These are phyloP conservation scores for Apocynum venetum DNA, from an alignment of 257 asterid genomes.

Conservation along the genomic window DNA sequence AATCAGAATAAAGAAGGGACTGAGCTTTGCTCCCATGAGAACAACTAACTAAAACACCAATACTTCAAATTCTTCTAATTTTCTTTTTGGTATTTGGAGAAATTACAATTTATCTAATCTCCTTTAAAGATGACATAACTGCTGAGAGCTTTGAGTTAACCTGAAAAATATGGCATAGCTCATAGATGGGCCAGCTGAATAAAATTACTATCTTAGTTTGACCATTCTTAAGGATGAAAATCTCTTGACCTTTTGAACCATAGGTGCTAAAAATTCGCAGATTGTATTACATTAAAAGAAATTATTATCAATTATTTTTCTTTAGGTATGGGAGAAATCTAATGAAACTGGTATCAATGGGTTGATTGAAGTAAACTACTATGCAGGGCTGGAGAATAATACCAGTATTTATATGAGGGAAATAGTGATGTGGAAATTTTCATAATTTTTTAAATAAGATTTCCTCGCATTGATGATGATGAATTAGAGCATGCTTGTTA, in stretches of 20 bases:
- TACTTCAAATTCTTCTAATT: too few relatives aligned
- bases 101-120: too few relatives aligned
- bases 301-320: not conserved
- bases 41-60: too few relatives aligned
- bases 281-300: not conserved
- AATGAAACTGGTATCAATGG: not conserved
- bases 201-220: not conserved
- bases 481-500: not conserved
- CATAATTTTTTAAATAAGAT: not conserved
- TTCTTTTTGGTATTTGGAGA: too few relatives aligned
- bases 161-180: not conserved
- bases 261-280: not conserved
- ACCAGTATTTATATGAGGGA: not conserved
- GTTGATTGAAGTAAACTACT: not conserved
- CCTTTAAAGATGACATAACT: not conserved
- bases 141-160: not conserved
- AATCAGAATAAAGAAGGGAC: too few relatives aligned
- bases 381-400: not conserved
- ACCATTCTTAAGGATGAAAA: not conserved
- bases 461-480: not conserved
- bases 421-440: not conserved
- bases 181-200: not conserved
- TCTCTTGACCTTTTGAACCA: not conserved
- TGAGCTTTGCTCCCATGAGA: too few relatives aligned
- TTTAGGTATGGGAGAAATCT: not conserved